Conservation (phyloP, 805 yeast species). For the Wickerhamiella cacticola region DNA sequence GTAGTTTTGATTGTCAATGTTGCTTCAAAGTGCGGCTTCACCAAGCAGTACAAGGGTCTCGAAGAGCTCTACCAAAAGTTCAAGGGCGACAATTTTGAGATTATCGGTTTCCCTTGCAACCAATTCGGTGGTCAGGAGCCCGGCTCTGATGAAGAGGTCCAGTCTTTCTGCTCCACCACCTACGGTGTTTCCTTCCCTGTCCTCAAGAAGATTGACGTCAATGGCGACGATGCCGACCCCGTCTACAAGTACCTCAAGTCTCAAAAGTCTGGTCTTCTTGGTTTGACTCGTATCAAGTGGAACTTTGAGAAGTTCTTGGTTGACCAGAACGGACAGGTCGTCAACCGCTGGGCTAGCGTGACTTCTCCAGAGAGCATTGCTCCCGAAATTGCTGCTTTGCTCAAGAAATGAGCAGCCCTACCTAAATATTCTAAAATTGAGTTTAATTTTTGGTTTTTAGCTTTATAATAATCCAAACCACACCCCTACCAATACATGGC, state of each 20-base stretch:
- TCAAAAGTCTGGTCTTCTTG: constrained; percentile 45
- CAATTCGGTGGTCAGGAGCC: constrained; percentile 81
- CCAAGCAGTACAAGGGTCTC: constrained; percentile 64
- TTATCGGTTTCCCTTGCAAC: constrained; percentile 84
- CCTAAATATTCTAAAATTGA: no score
- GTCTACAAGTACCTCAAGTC: constrained; percentile 67
- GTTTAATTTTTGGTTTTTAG: no score
- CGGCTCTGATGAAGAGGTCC: constrained; percentile 54
- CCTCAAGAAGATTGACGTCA: constrained; percentile 76
- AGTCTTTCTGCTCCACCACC: constrained; percentile 59
- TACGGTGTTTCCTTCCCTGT: constrained; percentile 90
- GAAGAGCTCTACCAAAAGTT: constrained; percentile 58
- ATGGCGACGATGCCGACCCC: constrained; percentile 70
- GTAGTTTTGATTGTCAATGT: constrained; percentile 77
- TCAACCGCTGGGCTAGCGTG: constrained; percentile 50
- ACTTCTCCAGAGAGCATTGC: constrained; percentile 55
- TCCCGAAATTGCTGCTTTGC: constrained; percentile 45
- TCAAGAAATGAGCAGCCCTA: no score
- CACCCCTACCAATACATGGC: no score
- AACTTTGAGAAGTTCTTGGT: constrained; percentile 67
- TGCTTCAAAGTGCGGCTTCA: constrained; percentile 73
- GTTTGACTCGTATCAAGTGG: constrained; percentile 68
- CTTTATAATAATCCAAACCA: no score
- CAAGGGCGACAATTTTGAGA: constrained; percentile 47
- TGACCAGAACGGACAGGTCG: constrained; percentile 45